Percentiles rank a stretch among this genome's conserved stretches.
These are phyloP conservation scores for Colletotrichum karsti DNA, from an alignment of 2,329 filamentous ascomycete species.

Conservation along the genomic window DNA sequence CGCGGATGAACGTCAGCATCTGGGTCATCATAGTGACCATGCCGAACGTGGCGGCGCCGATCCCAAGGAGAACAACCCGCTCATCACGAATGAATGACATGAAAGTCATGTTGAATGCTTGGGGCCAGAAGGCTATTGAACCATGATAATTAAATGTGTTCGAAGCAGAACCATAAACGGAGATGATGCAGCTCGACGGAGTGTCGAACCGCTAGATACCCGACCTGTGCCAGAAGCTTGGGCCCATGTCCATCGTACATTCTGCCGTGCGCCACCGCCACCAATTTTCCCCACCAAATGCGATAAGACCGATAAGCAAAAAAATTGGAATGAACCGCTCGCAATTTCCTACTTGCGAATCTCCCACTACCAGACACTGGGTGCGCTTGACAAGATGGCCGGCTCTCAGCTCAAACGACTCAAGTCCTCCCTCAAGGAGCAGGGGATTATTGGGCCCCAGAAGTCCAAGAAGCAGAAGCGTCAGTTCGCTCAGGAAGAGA, in stretches of 20 bases:
- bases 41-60: constrained; percentile 66
- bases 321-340: constrained; percentile 33
- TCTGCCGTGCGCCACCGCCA: constrained; percentile 34
- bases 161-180: background rate
- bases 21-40: constrained; percentile 65
- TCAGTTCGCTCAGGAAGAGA: constrained; percentile 72
- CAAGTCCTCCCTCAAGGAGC: constrained; percentile 88
- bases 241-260: background rate
- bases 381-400: constrained; percentile 69
- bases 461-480: constrained; percentile 96
- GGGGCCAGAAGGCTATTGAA: background rate
- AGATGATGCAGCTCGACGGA: background rate
- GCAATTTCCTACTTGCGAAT: background rate
- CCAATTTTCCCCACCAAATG: constrained; percentile 12
- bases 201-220: background rate
- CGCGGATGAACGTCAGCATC: constrained; percentile 67
- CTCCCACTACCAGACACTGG: constrained; percentile 1
- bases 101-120: constrained; percentile 29
- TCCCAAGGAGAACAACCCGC: constrained; percentile 59
- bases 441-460: constrained; percentile 89
- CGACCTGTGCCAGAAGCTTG: background rate
- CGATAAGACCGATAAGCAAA: constrained; percentile 35
- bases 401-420: constrained; percentile 96
- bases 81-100: constrained; percentile 55
- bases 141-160: background rate